Percentiles rank a stretch among this genome's conserved stretches.
Conservation (phyloP, 208 protist species). For the Crithidia fasciculata region DNA sequence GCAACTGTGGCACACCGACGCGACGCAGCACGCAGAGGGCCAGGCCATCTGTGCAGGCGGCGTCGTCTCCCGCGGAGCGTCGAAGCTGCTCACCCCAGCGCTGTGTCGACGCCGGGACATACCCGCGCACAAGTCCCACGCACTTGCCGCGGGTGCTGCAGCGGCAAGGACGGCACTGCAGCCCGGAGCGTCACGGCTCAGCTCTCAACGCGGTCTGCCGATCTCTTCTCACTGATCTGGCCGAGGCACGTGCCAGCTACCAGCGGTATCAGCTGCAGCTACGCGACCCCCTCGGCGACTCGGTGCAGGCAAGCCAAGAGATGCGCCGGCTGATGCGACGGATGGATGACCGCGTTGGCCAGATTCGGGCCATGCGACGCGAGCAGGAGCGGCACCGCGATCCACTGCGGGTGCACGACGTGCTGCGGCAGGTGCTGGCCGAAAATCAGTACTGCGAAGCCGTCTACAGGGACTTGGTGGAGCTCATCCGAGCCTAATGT, state of each 20-base stretch:
- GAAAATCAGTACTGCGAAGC: constrained; percentile 81
- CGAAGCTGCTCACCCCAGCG: too few species aligned
- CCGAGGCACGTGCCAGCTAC: constrained; percentile 56
- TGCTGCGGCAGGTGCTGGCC: constrained; percentile 64
- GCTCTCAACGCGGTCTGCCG: constrained; percentile 52
- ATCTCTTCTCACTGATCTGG: constrained; percentile 61
- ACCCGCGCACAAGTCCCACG: too few species aligned
- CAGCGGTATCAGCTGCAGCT: constrained; percentile 45
- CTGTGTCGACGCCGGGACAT: too few species aligned
- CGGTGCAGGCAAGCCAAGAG: constrained; percentile 61
- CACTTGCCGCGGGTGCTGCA: not conserved
- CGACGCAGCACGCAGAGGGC: too few species aligned
- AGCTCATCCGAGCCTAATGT: constrained; percentile 32
- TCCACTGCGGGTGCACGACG: constrained; percentile 57
- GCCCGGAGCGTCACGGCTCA: constrained; percentile 16
- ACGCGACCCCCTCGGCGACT: constrained; percentile 50
- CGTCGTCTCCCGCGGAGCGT: too few species aligned
- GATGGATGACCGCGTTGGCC: constrained; percentile 69
- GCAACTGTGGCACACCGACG: too few species aligned
- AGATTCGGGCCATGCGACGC: constrained; percentile 62
- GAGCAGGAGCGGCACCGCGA: constrained; percentile 52
- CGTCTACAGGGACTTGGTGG: constrained; percentile 70
- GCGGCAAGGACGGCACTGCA: not conserved
- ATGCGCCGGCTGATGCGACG: constrained; percentile 67
- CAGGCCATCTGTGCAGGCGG: too few species aligned